Evolutionary conservation across 2,329 filamentous ascomycete species (phyloP).

Genomic region (Pestalotiopsis sp.): DNA sequence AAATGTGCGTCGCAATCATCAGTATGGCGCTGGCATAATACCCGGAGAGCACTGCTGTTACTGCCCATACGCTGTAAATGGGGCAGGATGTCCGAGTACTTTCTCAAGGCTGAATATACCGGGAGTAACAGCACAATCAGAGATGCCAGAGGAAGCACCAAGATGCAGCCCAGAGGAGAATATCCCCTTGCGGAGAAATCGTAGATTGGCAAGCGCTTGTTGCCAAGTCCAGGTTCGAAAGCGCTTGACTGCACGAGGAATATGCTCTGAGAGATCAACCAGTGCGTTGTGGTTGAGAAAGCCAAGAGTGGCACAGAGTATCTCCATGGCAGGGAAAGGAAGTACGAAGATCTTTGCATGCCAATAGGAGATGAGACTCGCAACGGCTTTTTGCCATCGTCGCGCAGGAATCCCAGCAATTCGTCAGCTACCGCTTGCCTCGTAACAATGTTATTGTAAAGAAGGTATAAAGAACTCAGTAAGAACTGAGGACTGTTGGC

Average conservation of each 20-base stretch:
- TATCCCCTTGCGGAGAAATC: background rate
- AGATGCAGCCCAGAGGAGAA: background rate
- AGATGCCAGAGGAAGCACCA: background rate
- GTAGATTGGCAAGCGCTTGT: background rate
- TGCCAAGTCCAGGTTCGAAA: background rate
- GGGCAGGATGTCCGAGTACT: background rate
- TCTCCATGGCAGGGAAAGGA: conserved; percentile 1
- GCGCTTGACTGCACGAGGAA: conserved; percentile 11
- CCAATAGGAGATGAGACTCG: conserved; percentile 8
- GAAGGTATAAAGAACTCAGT: conserved; percentile 6
- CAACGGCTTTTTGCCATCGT: conserved; percentile 2
- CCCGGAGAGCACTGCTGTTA: background rate
- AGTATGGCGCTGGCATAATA: background rate
- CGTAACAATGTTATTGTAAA: conserved; percentile 5
- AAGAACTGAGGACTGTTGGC: conserved; percentile 6
- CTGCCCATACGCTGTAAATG: background rate
- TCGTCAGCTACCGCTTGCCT: conserved; percentile 3
- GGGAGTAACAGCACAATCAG: background rate
- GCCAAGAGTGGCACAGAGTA: conserved; percentile 1
- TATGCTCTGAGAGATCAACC: conserved; percentile 14
- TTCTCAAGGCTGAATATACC: background rate
- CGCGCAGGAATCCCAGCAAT: background rate
- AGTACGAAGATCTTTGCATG: conserved; percentile 11
- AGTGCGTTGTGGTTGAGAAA: background rate
- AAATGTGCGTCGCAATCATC: background rate